These are phyloP conservation scores for Aureobasidium melanogenum DNA, from an alignment of 2,329 filamentous ascomycete genomes.

Conservation along the genomic window DNA sequence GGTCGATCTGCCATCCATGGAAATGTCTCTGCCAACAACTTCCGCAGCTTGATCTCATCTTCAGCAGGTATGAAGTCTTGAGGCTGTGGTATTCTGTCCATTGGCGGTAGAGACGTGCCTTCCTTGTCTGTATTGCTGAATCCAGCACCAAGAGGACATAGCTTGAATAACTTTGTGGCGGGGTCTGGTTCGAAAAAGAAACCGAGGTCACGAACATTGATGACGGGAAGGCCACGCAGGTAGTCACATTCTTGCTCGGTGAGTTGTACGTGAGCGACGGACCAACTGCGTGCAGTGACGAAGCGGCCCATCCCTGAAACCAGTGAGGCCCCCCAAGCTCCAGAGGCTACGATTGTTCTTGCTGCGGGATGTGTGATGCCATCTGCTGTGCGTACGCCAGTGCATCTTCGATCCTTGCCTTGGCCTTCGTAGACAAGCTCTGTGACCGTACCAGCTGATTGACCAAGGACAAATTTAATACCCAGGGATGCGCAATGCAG, in stretches of 20 bases:
- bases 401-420: background rate
- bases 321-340: constrained; percentile 41
- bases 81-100: constrained; percentile 32
- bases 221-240: constrained; percentile 51
- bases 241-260: constrained; percentile 44
- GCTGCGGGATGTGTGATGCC: constrained; percentile 16
- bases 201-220: constrained; percentile 45
- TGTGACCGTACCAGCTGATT: background rate
- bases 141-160: constrained; percentile 51
- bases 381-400: background rate
- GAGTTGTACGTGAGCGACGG: constrained; percentile 51
- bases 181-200: constrained; percentile 54
- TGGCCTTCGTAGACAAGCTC: background rate
- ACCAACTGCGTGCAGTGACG: constrained; percentile 49
- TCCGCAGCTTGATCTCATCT: constrained; percentile 46
- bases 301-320: constrained; percentile 42
- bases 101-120: constrained; percentile 36
- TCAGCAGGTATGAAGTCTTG: constrained; percentile 43
- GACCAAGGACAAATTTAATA: constrained; percentile 19
- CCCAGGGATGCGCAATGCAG: constrained; percentile 32
- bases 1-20: constrained; percentile 46
- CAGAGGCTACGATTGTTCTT: constrained; percentile 42
- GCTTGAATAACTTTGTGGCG: constrained; percentile 48
- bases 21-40: constrained; percentile 43
- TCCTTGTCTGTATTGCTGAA: constrained; percentile 34